Evolutionary conservation across 352 stramenopile genomes (phyloP).

Genomic region (Pythium periplocum): DNA sequence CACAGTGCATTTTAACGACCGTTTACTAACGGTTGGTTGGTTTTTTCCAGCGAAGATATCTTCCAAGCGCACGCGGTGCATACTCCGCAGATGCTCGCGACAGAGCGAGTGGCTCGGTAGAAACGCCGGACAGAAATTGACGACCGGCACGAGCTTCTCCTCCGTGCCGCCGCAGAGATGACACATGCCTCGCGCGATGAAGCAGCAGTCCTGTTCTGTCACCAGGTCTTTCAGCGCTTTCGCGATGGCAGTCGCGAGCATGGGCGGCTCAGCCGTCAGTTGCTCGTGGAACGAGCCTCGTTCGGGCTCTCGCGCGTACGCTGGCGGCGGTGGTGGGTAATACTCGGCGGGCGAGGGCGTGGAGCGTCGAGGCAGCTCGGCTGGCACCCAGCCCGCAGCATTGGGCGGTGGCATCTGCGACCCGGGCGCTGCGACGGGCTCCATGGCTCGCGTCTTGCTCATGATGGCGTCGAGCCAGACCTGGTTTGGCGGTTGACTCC

Average conservation of each 20-base stretch:
- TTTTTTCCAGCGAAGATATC: slow-evolving; percentile 72
- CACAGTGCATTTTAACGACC: slow-evolving; percentile 54
- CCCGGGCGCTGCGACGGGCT: slow-evolving; percentile 2
- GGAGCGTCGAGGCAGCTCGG: slow-evolving; percentile 3
- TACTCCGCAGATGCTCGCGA: slow-evolving; percentile 64
- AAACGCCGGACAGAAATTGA: slow-evolving; percentile 73
- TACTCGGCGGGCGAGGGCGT: slow-evolving; percentile 7
- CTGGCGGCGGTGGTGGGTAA: slow-evolving; percentile 1
- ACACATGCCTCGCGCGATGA: slow-evolving; percentile 65
- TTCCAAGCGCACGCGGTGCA: slow-evolving; percentile 64
- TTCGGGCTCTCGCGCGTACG: background rate
- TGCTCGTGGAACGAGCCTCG: slow-evolving; percentile 9
- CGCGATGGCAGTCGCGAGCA: slow-evolving; percentile 39
- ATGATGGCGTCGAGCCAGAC: slow-evolving; percentile 73
- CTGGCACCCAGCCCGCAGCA: background rate
- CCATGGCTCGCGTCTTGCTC: slow-evolving; percentile 41
- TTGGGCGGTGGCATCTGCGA: slow-evolving; percentile 5
- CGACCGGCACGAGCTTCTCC: slow-evolving; percentile 47
- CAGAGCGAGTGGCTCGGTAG: slow-evolving; percentile 66
- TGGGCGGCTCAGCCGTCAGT: slow-evolving; percentile 29
- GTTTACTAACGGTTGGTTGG: slow-evolving; percentile 55
- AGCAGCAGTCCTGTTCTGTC: slow-evolving; percentile 54
- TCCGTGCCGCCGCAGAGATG: slow-evolving; percentile 54
- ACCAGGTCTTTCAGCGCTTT: slow-evolving; percentile 55
- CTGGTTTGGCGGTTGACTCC: slow-evolving; percentile 42